Conservation (phyloP, 176 grass and related monocot genomes). For the Zea mays region Zm-B73-REFERENCE-NAM-5.0 NC_050097.1:228222001-228222500, state of each 20-base stretch:
- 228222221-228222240: neutral
- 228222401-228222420: constrained; percentile 89
- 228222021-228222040: neutral
- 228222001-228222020: neutral
- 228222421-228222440: constrained; percentile 60
- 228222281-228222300: neutral
- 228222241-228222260: neutral
- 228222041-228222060: constrained; percentile 59
- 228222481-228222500: neutral
- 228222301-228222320: neutral
- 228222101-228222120: constrained; percentile 59
- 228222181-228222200: neutral
- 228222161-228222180: neutral
- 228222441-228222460: neutral
- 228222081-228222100: constrained; percentile 87
- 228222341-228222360: constrained; percentile 93
- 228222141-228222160: constrained; percentile 21
- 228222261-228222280: neutral
- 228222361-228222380: constrained; percentile 82
- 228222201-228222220: neutral
- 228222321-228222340: constrained; percentile 27
- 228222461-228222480: neutral
- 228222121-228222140: constrained; percentile 34
- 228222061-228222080: constrained; percentile 82
- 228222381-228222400: constrained; percentile 66